Evolutionary conservation across 2,329 filamentous ascomycete species (phyloP).

Genomic region (Aaosphaeria pasadenensis): DNA sequence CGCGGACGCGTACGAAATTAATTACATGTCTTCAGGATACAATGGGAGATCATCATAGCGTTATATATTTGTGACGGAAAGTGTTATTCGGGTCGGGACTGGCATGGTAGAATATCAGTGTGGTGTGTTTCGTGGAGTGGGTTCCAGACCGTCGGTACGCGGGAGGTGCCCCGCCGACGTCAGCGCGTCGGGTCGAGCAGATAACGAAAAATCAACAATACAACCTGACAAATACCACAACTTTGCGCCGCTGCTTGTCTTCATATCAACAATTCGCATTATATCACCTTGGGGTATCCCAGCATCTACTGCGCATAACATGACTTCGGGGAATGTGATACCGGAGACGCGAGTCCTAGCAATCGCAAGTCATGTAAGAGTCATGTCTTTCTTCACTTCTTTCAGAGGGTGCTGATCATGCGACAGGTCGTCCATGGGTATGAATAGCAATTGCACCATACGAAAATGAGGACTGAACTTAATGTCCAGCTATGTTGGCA

Average conservation of each 20-base stretch:
- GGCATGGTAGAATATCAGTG: too few species aligned
- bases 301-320: slow-evolving; percentile 7
- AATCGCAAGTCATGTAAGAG: slow-evolving; percentile 88
- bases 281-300: slow-evolving; percentile 49
- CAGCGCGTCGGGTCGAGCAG: slow-evolving; percentile 29
- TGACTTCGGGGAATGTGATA: slow-evolving; percentile 41
- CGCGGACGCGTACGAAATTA: slow-evolving; percentile 15
- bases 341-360: slow-evolving; percentile 73
- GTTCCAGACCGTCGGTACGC: slow-evolving; percentile 16
- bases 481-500: slow-evolving; percentile 79
- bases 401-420: slow-evolving; percentile 17
- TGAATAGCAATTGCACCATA: slow-evolving; percentile 34
- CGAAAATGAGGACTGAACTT: slow-evolving; percentile 15
- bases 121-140: neutral
- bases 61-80: neutral
- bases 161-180: slow-evolving; percentile 31
- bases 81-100: too few species aligned
- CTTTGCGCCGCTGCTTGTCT: neutral
- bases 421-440: slow-evolving; percentile 70
- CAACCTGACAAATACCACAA: slow-evolving; percentile 10
- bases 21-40: slow-evolving; percentile 23
- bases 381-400: slow-evolving; percentile 6
- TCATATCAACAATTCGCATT: slow-evolving; percentile 1
- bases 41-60: slow-evolving; percentile 1
- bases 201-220: slow-evolving; percentile 32